phyloP scores from a whole-genome alignment of 441 rosid genomes.

The Brassica balearica region DNA sequence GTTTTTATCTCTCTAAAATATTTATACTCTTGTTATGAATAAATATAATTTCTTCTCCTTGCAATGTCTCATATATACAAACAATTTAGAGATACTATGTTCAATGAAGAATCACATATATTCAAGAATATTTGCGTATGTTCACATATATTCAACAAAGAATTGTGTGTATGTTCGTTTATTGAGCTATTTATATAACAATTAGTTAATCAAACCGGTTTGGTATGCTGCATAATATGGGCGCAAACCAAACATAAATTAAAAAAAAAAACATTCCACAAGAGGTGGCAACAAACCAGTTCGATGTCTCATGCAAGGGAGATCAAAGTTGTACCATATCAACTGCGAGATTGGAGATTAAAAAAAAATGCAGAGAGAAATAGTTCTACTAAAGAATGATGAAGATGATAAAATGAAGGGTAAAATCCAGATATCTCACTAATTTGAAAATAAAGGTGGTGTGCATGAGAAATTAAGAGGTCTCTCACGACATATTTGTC shows the following conservation, averaged over 20 bases:
- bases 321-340: not conserved
- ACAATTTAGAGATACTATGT: not conserved
- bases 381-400: not conserved
- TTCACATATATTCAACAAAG: not conserved
- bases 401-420: not conserved
- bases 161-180: not conserved
- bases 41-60: not conserved
- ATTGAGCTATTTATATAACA: not conserved
- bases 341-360: not conserved
- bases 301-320: not conserved
- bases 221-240: not conserved
- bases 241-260: not conserved
- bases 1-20: not conserved
- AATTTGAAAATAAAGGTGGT: not conserved
- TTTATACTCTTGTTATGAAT: not conserved
- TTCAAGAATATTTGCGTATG: not conserved
- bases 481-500: not conserved
- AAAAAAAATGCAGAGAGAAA: not conserved
- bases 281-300: not conserved
- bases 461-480: not conserved
- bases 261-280: not conserved
- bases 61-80: not conserved
- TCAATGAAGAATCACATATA: not conserved
- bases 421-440: not conserved
- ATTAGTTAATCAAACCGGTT: not conserved